Evolutionary conservation across 495 filamentous ascomycete genomes (phyloP).

Genomic region (Podospora pseudopauciseta): DNA sequence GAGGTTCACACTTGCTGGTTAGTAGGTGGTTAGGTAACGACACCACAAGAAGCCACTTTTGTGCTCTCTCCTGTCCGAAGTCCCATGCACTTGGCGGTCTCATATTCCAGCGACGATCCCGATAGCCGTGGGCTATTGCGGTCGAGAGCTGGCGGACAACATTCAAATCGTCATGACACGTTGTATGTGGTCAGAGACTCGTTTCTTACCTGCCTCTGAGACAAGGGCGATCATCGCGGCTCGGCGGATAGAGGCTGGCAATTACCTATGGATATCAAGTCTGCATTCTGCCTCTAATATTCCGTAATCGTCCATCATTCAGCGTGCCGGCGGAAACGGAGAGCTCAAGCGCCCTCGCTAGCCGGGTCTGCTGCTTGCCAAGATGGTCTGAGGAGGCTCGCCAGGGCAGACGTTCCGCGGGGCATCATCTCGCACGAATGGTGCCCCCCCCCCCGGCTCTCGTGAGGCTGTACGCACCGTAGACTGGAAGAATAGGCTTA

Average conservation of each 20-base stretch:
- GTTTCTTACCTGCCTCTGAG: not conserved
- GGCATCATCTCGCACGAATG: conserved; percentile 22
- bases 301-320: conserved; percentile 1
- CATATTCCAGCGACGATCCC: conserved; percentile 13
- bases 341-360: conserved; percentile 14
- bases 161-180: conserved; percentile 17
- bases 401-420: conserved; percentile 22
- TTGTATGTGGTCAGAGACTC: conserved; percentile 19
- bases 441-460: not conserved
- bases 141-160: conserved; percentile 8
- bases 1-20: no score
- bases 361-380: conserved; percentile 20
- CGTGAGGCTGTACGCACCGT: conserved; percentile 22
- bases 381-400: conserved; percentile 21
- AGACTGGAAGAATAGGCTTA: conserved; percentile 19
- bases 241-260: conserved; percentile 21
- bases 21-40: not conserved
- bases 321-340: conserved; percentile 11
- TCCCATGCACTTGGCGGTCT: conserved; percentile 25
- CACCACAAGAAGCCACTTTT: not conserved
- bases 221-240: conserved; percentile 17
- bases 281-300: conserved; percentile 25
- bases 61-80: not conserved
- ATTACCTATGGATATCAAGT: conserved; percentile 19
- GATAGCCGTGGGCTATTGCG: not conserved